These are phyloP conservation scores for Malassezia sp. DNA, from an alignment of 1,284 basidiomycete species.

Conservation along the genomic window DNA sequence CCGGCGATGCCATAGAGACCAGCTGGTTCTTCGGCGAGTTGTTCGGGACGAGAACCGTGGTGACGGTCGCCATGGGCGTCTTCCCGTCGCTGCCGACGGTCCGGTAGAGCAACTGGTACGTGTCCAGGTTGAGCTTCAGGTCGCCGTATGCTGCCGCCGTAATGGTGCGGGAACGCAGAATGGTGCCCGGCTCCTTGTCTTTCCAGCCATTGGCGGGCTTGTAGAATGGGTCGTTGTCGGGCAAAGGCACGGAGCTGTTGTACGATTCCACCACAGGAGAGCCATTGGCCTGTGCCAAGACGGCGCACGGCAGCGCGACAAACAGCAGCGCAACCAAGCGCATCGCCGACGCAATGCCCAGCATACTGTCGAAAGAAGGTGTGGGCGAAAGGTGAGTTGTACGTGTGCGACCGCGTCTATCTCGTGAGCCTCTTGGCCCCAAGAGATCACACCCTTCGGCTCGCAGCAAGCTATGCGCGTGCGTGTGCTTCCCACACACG, in stretches of 20 bases:
- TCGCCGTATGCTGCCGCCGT: not conserved
- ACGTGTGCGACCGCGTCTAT: no score
- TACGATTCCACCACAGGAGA: no score
- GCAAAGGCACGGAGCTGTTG: not conserved
- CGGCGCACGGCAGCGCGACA: no score
- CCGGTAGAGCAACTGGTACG: conserved; percentile 27
- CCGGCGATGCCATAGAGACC: conserved; percentile 18
- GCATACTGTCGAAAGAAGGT: no score
- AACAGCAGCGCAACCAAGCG: no score
- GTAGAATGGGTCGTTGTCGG: conserved; percentile 30
- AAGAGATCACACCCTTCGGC: no score
- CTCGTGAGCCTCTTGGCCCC: no score
- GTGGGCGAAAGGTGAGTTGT: no score
- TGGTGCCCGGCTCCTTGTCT: conserved; percentile 18
- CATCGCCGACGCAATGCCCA: no score
- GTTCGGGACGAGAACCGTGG: conserved; percentile 23
- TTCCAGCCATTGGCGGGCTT: conserved; percentile 15
- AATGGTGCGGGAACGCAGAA: conserved; percentile 22
- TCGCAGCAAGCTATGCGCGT: no score
- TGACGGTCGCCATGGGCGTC: conserved; percentile 14
- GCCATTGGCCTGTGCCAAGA: no score
- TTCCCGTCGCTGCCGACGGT: conserved; percentile 7
- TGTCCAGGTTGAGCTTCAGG: conserved; percentile 6
- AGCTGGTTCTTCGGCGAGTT: conserved; percentile 21
- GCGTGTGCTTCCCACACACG: no score